Base-by-base conservation (phyloP, 169 alveolate genomes). In the Eimeria mitis region DNA sequence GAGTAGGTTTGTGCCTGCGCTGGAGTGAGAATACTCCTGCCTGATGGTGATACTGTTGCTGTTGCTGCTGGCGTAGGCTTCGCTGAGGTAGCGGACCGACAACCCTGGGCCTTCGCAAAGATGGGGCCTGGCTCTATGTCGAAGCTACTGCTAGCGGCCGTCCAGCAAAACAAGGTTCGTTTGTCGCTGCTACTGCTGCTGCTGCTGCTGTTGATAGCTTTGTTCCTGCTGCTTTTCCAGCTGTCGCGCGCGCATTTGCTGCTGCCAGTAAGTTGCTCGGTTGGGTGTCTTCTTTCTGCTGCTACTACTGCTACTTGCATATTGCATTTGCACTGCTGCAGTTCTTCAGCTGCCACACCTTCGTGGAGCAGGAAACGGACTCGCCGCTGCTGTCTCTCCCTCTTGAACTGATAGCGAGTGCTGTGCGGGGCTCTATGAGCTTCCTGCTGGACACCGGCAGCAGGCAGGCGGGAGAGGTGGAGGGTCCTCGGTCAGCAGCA, bases 1-100 rank as follows among this genome's bases (percentile, higher is more conserved):
- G 76, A 68, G 44, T 16, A 68, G 76, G 44, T 31, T 63, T 31
- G 76, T 11, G 21, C 47, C 44, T 31, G 21, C 28, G 76, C 21
- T 37, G 37, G 65, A 23, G 31, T 68, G 78, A n/a, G 25, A 25
- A 28, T 23, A 65, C 47, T 9, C n/a, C 25, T 5, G 65, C 25
- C 37, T 54, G 90, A 34, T 83, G 90, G 52, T 81, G 23, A 25
- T 25, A 49, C 34, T 54, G 42, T n/a, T 83, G 54, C 54, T 83
- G 75, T 13, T 47, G 88, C 68, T 47, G 44, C 40, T 47, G 42
- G 28, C 65, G 4, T 37, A 83, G 90, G 90, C 37, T 83, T 83
- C 73, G 52, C 90, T 49, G 90, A 56, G 90, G 75, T 83, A 31
- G 90, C 90, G 90, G 90, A 83, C 90, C 49, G 73, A 0, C 90